Percentiles rank a stretch among this genome's conserved stretches.
Evolutionary conservation across 129 eudicot genomes (phyloP).

Genomic region (Saussurea involucrata): DNA sequence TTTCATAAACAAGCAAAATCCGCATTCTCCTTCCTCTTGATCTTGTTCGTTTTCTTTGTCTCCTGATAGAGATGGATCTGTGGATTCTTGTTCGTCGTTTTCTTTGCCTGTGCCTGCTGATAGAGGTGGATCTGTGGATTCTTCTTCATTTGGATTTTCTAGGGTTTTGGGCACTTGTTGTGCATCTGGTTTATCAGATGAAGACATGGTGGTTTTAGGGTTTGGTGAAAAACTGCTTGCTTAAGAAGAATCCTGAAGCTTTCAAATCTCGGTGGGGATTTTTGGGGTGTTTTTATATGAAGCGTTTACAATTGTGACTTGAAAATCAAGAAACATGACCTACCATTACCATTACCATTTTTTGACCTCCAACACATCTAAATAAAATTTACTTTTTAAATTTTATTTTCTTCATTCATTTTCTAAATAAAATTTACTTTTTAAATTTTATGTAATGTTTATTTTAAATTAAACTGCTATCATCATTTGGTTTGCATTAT

Average conservation of each 20-base stretch:
- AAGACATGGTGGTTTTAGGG: slow-evolving; percentile 20
- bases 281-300: neutral
- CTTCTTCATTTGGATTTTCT: too few relatives aligned
- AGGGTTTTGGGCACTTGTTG: too few relatives aligned
- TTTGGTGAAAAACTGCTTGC: slow-evolving; percentile 7
- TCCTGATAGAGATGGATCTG: slow-evolving; percentile 15
- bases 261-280: neutral
- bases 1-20: slow-evolving; percentile 71
- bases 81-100: neutral
- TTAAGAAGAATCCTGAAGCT: neutral
- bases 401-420: too few relatives aligned
- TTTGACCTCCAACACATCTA: neutral
- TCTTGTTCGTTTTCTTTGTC: slow-evolving; percentile 23
- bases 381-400: too few relatives aligned
- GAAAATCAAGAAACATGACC: slow-evolving; percentile 15
- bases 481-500: too few relatives aligned
- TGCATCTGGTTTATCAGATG: too few relatives aligned
- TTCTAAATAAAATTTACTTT: too few relatives aligned
- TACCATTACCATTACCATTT: too few relatives aligned
- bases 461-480: too few relatives aligned
- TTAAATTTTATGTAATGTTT: too few relatives aligned
- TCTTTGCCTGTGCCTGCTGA: too few relatives aligned
- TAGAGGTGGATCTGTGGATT: too few relatives aligned
- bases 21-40: slow-evolving; percentile 52
- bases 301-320: neutral